Base-by-base conservation (phyloP, 495 filamentous ascomycete genomes). In the Schizothecium vesticola region DNA sequence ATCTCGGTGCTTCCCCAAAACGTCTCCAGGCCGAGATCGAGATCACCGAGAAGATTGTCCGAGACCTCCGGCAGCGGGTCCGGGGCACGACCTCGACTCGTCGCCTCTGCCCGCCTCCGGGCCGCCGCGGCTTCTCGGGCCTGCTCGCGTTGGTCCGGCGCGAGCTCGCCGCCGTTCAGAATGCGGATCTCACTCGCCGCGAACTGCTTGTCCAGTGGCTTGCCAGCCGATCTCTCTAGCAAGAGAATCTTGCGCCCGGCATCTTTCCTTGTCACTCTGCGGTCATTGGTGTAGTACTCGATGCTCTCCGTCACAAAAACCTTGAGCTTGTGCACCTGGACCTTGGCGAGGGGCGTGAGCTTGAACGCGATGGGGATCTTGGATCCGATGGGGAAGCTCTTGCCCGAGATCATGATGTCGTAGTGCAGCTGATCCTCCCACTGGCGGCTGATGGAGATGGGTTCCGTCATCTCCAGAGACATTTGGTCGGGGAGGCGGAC, bases 371-470 rank as follows among this genome's bases (percentile, higher is more conserved):
- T 97, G 16, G 95, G 95, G 25, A 99, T 93, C 72, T 93, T 92
- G 3, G 91, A 85, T 22, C 96, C 96, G 16, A 99, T 83, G 3
- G 95, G 93, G 73, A 99, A 99, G 2, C 94, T 97, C 87, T 99
- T 99, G 63, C 96, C 95, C 3, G 94, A 97, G 69, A 99, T 97
- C 72, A 98, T 92, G 68, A 99, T 99, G 72, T 99, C 95, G 78
- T 99, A 99, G 73, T 97, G 94, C 33, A 99, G 85, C 74, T 99
- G 95, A 73, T 99, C 96, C 73, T 99, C 95, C 95, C 95, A 99
- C 66, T 93, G 94, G 25, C 95, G 85, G 64, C 92, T 97, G 73
- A 99, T 98, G 23, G 94, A 94, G 77, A 99, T 99, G 16, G 95
- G 95, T 74, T 99, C 95, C 26, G 94, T 88, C 78, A 93, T 91